Conservation (phyloP, 176 grass and related monocot genomes). For the Miscanthus lutarioriparius region DNA sequence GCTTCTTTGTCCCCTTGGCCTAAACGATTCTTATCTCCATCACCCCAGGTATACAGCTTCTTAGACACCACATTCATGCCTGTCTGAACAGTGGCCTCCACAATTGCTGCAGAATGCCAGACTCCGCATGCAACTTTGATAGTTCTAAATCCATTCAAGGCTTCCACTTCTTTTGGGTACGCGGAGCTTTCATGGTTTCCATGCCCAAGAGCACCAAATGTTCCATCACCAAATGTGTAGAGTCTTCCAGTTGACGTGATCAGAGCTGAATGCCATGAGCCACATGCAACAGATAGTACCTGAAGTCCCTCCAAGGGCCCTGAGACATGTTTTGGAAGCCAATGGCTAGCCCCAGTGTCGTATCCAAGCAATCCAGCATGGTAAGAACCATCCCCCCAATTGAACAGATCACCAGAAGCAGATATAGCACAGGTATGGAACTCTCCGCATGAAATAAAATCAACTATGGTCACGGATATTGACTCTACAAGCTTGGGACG, state of each 20-base stretch:
- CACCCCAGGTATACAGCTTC: conserved; percentile 92
- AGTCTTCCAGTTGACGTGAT: conserved; percentile 70
- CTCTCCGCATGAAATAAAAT: conserved; percentile 81
- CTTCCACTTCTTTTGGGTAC: conserved; percentile 77
- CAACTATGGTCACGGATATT: conserved; percentile 69
- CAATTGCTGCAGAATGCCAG: conserved; percentile 92
- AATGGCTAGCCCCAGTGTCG: conserved; percentile 57
- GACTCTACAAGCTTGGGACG: conserved; percentile 87
- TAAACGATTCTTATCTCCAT: conserved; percentile 81
- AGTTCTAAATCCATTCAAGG: conserved; percentile 54
- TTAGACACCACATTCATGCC: conserved; percentile 52
- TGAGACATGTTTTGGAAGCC: conserved; percentile 83
- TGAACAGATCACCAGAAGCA: conserved; percentile 75
- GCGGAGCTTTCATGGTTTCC: conserved; percentile 65
- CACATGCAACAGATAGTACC: conserved; percentile 74
- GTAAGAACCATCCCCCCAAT: conserved; percentile 82
- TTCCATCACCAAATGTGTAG: conserved; percentile 87
- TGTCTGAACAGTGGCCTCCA: conserved; percentile 56
- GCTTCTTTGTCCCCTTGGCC: conserved; percentile 86
- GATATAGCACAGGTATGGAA: conserved; percentile 86
- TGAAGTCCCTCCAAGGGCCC: conserved; percentile 74
- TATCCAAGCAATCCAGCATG: conserved; percentile 81
- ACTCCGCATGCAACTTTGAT: conserved; percentile 81
- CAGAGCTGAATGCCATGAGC: conserved; percentile 89
- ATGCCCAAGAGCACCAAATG: conserved; percentile 87